These are phyloP conservation scores for Pachyrhizus erosus DNA, from an alignment of 306 rosid genomes.

Conservation along the genomic window DNA sequence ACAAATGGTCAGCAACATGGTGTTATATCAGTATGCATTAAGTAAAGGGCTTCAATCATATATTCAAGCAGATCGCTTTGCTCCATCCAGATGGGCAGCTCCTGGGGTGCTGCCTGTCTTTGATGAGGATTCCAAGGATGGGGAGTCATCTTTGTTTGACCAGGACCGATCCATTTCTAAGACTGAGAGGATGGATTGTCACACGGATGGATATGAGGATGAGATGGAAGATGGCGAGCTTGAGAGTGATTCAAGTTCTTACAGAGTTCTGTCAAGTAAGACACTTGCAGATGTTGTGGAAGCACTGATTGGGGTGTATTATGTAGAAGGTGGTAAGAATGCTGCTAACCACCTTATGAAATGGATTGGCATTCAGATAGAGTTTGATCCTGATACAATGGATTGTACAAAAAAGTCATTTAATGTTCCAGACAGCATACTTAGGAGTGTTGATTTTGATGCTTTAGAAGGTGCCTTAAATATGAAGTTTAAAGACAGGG, in stretches of 20 bases:
- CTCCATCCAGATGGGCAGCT: slow-evolving; percentile 99
- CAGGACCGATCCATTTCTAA: slow-evolving; percentile 57
- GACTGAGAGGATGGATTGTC: slow-evolving; percentile 46
- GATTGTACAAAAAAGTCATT: slow-evolving; percentile 64
- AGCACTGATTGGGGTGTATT: slow-evolving; percentile 94
- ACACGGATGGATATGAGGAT: slow-evolving; percentile 59
- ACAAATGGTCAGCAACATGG: slow-evolving; percentile 98
- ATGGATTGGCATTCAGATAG: slow-evolving; percentile 95
- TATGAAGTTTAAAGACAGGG: slow-evolving; percentile 73
- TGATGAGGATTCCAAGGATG: slow-evolving; percentile 92
- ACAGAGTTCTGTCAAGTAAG: slow-evolving; percentile 97
- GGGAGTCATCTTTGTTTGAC: slow-evolving; percentile 81
- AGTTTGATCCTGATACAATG: slow-evolving; percentile 75
- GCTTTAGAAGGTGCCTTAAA: slow-evolving; percentile 77
- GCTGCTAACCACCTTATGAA: slow-evolving; percentile 97
- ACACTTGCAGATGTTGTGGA: slow-evolving; percentile 99
- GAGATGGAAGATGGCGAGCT: slow-evolving; percentile 94
- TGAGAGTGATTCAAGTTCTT: slow-evolving; percentile 92
- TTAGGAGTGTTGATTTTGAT: slow-evolving; percentile 78
- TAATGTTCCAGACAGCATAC: slow-evolving; percentile 73
- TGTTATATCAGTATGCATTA: slow-evolving; percentile 86
- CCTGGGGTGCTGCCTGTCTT: slow-evolving; percentile 97
- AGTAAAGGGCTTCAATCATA: slow-evolving; percentile 89
- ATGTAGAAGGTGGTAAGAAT: slow-evolving; percentile 87
- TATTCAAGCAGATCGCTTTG: slow-evolving; percentile 97